Conservation (phyloP, 345 rosid species). For the Citrus cavaleriei region DNA sequence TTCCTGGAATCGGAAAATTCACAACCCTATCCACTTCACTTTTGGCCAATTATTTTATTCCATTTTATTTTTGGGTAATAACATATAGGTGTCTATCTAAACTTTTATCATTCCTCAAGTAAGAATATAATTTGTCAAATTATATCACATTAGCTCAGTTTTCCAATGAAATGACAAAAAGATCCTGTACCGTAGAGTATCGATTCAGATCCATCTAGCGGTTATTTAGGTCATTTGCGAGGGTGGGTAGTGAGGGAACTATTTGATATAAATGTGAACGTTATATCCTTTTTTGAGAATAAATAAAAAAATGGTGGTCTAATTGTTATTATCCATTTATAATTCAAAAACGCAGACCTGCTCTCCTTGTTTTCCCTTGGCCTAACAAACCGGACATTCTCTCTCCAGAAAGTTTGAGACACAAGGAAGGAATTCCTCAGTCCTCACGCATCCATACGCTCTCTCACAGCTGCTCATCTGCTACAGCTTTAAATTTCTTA, state of each 20-base stretch:
- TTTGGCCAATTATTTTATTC: background rate
- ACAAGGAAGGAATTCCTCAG: background rate
- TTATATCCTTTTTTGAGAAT: background rate
- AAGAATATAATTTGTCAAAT: background rate
- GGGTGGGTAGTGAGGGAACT: background rate
- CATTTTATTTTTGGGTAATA: background rate
- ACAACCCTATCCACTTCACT: constrained; percentile 18
- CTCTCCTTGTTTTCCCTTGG: background rate
- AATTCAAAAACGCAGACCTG: background rate
- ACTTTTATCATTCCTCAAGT: background rate
- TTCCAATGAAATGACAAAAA: background rate
- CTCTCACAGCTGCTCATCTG: background rate
- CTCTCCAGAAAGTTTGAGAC: background rate
- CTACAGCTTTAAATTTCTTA: background rate
- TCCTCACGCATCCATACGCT: no score
- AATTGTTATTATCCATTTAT: background rate
- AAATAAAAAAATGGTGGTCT: background rate
- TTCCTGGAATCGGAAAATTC: background rate
- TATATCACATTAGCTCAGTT: background rate
- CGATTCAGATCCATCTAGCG: no score
- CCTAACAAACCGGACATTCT: constrained; percentile 10
- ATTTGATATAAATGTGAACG: no score
- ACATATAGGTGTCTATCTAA: background rate
- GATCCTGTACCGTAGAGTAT: background rate
- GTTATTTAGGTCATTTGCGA: no score